Base-by-base conservation (phyloP, 2,329 filamentous ascomycete genomes). In the Podosphaera xanthii region DNA sequence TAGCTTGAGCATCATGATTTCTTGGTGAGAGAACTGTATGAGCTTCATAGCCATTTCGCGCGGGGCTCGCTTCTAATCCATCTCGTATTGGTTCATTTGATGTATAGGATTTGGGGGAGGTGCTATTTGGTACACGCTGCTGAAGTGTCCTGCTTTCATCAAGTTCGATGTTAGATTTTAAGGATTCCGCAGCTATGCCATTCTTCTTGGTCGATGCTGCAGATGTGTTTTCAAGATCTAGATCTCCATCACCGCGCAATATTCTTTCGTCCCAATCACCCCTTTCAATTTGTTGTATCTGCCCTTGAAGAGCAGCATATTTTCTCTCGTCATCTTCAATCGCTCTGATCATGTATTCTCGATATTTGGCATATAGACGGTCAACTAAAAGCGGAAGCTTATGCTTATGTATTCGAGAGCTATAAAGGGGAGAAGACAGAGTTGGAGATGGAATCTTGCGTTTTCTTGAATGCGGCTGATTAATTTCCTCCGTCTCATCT, bases 341-440 rank as follows among this genome's bases (percentile, higher is more conserved):
- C 66, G 84, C 78, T 59, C 75, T 73, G n/a, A 88, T 77, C 56
- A 84, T 75, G 50, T 83, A 74, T 53, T 84, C 80, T 63, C 82
- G 78, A 69, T 94, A 96, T 62, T 80, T 77, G 10, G 79, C 76
- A 68, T 92, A 94, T 1, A 95, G 75, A 63, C 83, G 81, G 60
- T 83, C 76, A 55, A 94, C 78, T 52, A 95, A 72, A 35, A 76
- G 73, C 0, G 86, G 85, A 1, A 94, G 75, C 63, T 84, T 80
- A 57, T 84, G 79, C 69, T 88, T 80, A 57, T 67, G 63, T 62
- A 82, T 76, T 59, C 77, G 75, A 3, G 80, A 80, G 62, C 90
- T 85, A 63, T 80, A 77, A 35, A 88, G 72, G 0, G 80, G 80
- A 10, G 82, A 80, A 60, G 82, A 68, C 22, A 22, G 22, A 53